These are phyloP conservation scores for Bipolaris gigantea DNA, from an alignment of 2,329 filamentous ascomycete species.

Conservation along the genomic window DNA sequence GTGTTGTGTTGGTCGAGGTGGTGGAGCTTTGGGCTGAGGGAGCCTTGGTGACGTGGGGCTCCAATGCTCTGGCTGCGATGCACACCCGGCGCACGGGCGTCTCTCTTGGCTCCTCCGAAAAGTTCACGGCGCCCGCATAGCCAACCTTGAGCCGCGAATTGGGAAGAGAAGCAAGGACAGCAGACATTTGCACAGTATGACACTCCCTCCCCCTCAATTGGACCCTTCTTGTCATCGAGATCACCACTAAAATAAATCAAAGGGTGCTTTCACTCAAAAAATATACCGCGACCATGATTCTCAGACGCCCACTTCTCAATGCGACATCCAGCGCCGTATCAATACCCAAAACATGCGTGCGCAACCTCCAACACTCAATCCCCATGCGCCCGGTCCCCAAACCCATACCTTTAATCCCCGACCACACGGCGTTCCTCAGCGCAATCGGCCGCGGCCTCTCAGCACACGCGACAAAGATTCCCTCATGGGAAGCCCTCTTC, in stretches of 20 bases:
- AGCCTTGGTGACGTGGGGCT: slow-evolving; percentile 14
- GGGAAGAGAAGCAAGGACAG: background rate
- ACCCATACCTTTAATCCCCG: slow-evolving; percentile 83
- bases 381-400: slow-evolving; percentile 58
- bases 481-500: slow-evolving; percentile 89
- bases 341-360: slow-evolving; percentile 34
- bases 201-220: background rate
- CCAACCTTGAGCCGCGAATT: slow-evolving; percentile 6
- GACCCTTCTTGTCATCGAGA: background rate
- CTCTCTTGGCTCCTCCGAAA: slow-evolving; percentile 39
- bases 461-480: slow-evolving; percentile 82
- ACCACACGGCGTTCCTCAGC: slow-evolving; percentile 81
- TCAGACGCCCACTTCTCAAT: slow-evolving; percentile 40
- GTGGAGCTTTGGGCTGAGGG: slow-evolving; percentile 8
- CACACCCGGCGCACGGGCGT: slow-evolving; percentile 15
- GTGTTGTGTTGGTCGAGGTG: slow-evolving; percentile 4
- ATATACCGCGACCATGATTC: slow-evolving; percentile 36
- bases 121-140: slow-evolving; percentile 25
- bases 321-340: slow-evolving; percentile 30
- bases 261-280: background rate
- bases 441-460: slow-evolving; percentile 86
- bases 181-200: background rate
- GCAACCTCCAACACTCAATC: slow-evolving; percentile 46
- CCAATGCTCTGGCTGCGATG: slow-evolving; percentile 2
- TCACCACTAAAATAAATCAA: background rate